Conservation (phyloP, 805 yeast species). For the Isabelozyma gotoi region DNA sequence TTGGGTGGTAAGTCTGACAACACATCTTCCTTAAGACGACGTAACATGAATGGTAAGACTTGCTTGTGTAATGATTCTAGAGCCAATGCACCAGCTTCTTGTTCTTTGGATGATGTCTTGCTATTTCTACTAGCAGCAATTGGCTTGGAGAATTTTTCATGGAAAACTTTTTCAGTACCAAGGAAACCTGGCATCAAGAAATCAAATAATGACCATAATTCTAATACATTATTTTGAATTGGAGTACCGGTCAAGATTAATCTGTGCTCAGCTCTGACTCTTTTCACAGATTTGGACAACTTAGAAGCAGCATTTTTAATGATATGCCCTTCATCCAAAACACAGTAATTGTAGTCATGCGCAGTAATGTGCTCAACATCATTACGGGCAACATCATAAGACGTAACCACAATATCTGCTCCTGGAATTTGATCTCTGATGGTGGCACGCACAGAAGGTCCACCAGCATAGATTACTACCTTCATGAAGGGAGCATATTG, state of each 20-base stretch:
- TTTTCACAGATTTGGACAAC: slow-evolving; percentile 83
- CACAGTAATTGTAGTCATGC: slow-evolving; percentile 86
- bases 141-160: slow-evolving; percentile 96
- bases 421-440: slow-evolving; percentile 51
- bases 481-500: slow-evolving; percentile 87
- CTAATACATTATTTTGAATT: slow-evolving; percentile 94
- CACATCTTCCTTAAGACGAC: slow-evolving; percentile 95
- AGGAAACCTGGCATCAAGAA: slow-evolving; percentile 98
- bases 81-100: slow-evolving; percentile 95
- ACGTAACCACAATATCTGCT: slow-evolving; percentile 88
- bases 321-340: slow-evolving; percentile 96
- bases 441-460: slow-evolving; percentile 67
- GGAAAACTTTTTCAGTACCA: slow-evolving; percentile 92
- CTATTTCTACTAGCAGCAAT: slow-evolving; percentile 90
- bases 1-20: slow-evolving; percentile 95
- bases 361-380: slow-evolving; percentile 66
- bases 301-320: slow-evolving; percentile 90
- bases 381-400: slow-evolving; percentile 94
- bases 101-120: slow-evolving; percentile 87
- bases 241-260: slow-evolving; percentile 95
- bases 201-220: slow-evolving; percentile 96
- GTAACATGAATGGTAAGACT: slow-evolving; percentile 91
- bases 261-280: slow-evolving; percentile 81
- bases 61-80: slow-evolving; percentile 95
- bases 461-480: slow-evolving; percentile 89